Evolutionary conservation across 1,284 basidiomycete genomes (phyloP).

Genomic region (Moesziomyces globuligerus): DNA sequence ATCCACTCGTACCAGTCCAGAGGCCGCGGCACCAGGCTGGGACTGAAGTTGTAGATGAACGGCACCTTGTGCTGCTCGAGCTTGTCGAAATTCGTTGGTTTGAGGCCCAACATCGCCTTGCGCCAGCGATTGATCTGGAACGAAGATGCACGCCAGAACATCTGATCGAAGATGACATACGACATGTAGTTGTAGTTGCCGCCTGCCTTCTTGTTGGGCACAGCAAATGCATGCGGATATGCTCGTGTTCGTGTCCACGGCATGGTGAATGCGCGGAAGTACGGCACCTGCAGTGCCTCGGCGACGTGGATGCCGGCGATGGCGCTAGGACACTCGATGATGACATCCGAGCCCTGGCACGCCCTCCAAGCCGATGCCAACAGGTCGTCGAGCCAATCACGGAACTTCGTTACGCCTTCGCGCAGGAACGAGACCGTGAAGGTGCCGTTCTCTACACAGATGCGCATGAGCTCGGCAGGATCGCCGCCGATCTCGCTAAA

Average conservation of each 20-base stretch:
- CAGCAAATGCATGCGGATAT: conserved; percentile 97
- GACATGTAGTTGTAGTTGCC: conserved; percentile 98
- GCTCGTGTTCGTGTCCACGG: conserved; percentile 81
- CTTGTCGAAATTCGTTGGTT: conserved; percentile 85
- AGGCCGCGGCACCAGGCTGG: conserved; percentile 75
- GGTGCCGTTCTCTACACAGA: conserved; percentile 73
- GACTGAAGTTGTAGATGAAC: conserved; percentile 97
- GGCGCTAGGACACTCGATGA: conserved; percentile 93
- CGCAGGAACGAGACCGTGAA: conserved; percentile 94
- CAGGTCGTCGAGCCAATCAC: conserved; percentile 95
- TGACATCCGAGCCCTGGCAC: conserved; percentile 90
- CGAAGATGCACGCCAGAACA: conserved; percentile 89
- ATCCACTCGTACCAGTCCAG: conserved; percentile 98
- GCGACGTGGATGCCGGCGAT: conserved; percentile 99
- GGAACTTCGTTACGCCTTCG: conserved; percentile 90
- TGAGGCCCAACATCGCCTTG: conserved; percentile 79
- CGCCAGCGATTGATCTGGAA: conserved; percentile 96
- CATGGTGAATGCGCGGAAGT: conserved; percentile 89
- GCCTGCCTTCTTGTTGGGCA: conserved; percentile 86
- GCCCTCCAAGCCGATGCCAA: conserved; percentile 93
- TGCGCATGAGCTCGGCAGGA: conserved; percentile 84
- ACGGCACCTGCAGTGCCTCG: conserved; percentile 90
- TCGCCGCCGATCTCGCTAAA: conserved; percentile 94
- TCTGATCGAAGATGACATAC: conserved; percentile 94
- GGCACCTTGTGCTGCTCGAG: conserved; percentile 96